phyloP scores from a whole-genome alignment of 768 basidiomycete genomes.

The Fistulinella prunicolor region DNA sequence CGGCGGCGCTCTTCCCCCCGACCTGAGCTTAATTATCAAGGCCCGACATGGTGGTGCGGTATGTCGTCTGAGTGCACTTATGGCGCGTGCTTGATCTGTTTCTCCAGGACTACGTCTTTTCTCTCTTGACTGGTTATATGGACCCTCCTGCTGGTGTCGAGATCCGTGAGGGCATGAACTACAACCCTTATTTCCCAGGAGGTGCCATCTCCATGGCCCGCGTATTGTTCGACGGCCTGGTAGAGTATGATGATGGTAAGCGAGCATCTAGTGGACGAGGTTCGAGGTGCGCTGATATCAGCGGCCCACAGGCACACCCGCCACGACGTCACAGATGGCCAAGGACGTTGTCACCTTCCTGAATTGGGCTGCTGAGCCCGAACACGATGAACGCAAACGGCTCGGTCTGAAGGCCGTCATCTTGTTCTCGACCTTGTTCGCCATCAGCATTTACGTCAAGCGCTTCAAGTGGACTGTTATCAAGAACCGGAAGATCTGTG shows the following conservation, averaged over 20 bases:
- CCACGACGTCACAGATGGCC: slow-evolving; percentile 98
- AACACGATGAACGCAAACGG: slow-evolving; percentile 97
- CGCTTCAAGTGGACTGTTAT: slow-evolving; percentile 92
- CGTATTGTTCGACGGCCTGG: slow-evolving; percentile 90
- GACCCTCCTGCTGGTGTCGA: slow-evolving; percentile 96
- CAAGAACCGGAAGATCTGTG: slow-evolving; percentile 92
- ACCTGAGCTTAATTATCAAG: slow-evolving; percentile 96
- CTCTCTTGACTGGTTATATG: slow-evolving; percentile 94
- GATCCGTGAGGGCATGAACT: slow-evolving; percentile 97
- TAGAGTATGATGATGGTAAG: slow-evolving; percentile 94
- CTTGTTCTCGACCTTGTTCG: slow-evolving; percentile 81
- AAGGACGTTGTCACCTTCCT: slow-evolving; percentile 97
- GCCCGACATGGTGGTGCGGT: slow-evolving; percentile 96
- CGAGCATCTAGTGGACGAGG: not conserved
- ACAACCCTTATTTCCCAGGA: slow-evolving; percentile 98
- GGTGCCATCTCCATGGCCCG: slow-evolving; percentile 99
- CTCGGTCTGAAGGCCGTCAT: slow-evolving; percentile 95
- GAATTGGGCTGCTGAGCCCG: slow-evolving; percentile 96
- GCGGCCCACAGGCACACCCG: slow-evolving; percentile 72
- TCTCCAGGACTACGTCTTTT: slow-evolving; percentile 89
- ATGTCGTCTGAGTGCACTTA: slow-evolving; percentile 34
- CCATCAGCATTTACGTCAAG: slow-evolving; percentile 84
- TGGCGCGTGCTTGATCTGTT: slow-evolving; percentile 3
- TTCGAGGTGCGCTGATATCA: slow-evolving; percentile 8
- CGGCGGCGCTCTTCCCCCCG: slow-evolving; percentile 93